These are phyloP conservation scores for Mallotus japonicus DNA, from an alignment of 441 rosid genomes.

Conservation along the genomic window DNA sequence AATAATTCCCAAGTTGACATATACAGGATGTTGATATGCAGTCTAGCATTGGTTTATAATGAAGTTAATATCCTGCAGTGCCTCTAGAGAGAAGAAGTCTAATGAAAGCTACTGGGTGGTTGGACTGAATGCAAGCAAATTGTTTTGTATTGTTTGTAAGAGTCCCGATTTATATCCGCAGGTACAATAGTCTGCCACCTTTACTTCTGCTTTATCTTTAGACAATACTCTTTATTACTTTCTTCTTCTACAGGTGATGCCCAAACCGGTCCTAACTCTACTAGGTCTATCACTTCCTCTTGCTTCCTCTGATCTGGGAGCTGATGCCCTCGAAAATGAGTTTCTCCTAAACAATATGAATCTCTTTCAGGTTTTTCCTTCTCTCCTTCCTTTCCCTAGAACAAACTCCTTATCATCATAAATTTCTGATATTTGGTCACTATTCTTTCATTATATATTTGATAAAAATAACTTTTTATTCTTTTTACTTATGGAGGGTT, in stretches of 20 bases:
- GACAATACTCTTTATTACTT: constrained; percentile 14
- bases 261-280: constrained; percentile 77
- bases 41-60: constrained; percentile 1
- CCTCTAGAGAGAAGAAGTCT: constrained; percentile 57
- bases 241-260: constrained; percentile 65
- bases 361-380: constrained; percentile 58
- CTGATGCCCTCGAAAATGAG: constrained; percentile 86
- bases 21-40: constrained; percentile 11
- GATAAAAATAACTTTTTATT: neutral
- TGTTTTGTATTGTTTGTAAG: constrained; percentile 74
- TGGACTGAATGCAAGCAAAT: constrained; percentile 65
- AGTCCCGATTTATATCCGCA: constrained; percentile 65
- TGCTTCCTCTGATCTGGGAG: constrained; percentile 90
- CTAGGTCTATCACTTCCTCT: constrained; percentile 70
- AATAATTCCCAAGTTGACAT: constrained; percentile 9
- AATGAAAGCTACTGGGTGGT: constrained; percentile 84
- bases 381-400: constrained; percentile 8
- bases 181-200: constrained; percentile 39
- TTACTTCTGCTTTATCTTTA: neutral
- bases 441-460: neutral
- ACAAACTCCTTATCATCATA: neutral
- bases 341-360: constrained; percentile 62
- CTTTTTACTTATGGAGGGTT: neutral
- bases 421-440: no score
- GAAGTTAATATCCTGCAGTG: constrained; percentile 40